Conservation (phyloP, 2,329 filamentous ascomycete species). For the Xylaria hypoxylon region DNA sequence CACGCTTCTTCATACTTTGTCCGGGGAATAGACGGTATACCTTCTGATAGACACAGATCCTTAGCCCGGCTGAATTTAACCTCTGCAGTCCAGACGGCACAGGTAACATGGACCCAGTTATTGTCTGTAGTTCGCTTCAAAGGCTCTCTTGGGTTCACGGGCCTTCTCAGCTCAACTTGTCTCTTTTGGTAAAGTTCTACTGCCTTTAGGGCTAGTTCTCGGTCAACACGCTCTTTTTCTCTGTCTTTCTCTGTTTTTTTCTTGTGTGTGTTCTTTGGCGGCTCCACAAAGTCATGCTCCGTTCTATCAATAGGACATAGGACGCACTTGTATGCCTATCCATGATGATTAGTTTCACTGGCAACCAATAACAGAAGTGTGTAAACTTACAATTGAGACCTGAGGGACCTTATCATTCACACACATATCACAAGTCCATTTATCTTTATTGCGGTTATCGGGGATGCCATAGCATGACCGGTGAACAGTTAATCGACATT, state of each 20-base stretch:
- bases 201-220: slow-evolving; percentile 82
- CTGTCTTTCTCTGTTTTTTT: slow-evolving; percentile 89
- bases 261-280: slow-evolving; percentile 83
- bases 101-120: slow-evolving; percentile 97
- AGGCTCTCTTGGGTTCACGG: slow-evolving; percentile 85
- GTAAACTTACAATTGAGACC: slow-evolving; percentile 81
- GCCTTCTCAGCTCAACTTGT: slow-evolving; percentile 86
- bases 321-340: slow-evolving; percentile 87
- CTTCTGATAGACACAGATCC: slow-evolving; percentile 86
- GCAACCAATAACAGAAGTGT: slow-evolving; percentile 10
- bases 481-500: slow-evolving; percentile 93
- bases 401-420: slow-evolving; percentile 91
- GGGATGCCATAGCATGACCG: slow-evolving; percentile 90
- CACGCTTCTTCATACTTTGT: slow-evolving; percentile 81
- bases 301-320: slow-evolving; percentile 87
- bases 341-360: slow-evolving; percentile 47
- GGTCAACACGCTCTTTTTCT: slow-evolving; percentile 87
- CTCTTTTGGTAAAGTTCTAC: slow-evolving; percentile 84
- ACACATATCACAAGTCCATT: slow-evolving; percentile 98
- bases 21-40: slow-evolving; percentile 83
- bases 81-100: slow-evolving; percentile 91
- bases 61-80: slow-evolving; percentile 91
- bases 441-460: slow-evolving; percentile 74
- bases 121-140: slow-evolving; percentile 95
- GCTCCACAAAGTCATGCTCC: slow-evolving; percentile 85